Base-by-base conservation (phyloP, 2,329 filamentous ascomycete species). In the Chrysoporthe austroafricana region DNA sequence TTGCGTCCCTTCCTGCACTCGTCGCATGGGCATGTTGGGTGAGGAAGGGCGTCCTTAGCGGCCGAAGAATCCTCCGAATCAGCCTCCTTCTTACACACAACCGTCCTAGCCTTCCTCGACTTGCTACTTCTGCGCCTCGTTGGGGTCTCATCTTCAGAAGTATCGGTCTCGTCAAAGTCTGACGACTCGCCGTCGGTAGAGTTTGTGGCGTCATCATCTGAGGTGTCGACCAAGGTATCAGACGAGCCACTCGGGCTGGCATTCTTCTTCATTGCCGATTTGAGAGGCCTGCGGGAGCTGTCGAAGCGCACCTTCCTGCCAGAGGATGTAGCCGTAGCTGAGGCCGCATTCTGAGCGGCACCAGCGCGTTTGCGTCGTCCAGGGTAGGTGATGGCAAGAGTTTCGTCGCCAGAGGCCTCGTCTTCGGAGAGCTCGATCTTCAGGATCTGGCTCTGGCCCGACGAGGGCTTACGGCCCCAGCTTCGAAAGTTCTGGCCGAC, bases 391-490 rank as follows among this genome's bases (percentile, higher is more conserved):
- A 87, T 74, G 21, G 75, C 79, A 64, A 86, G 74, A 3, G 78
- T 81, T 63, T 87, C 85, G 36, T 80, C 77, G 8, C 82, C 80
- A n/a, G 79, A 80, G 66, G 85, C 83, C 56, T 86, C 84, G 69
- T 87, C 84, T 13, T 85, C 86, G 16, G 79, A 77, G 1, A 85
- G 73, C 63, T 82, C 78, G 43, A 85, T 73, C 32, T 73, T 78
- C 66, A 83, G 72, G 13, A 81, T 74, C 21, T 76, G 76, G 59
- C 42, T 71, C 63, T 34, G 70, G 68, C 43, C 64, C 13, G 21
- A 56, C 60, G 64, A 63, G 42, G 26, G 62, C n/a, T 58, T 66
- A 62, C 21, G 64, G 2, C 50, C 62, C 13, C 70, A 60, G 39
- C 34, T 57, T 32, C 52, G 61, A n/a, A 78, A 59, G 59, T 82